Evolutionary conservation across 495 filamentous ascomycete species (phyloP).

Genomic region (Pseudomonodictys pantanalensis): DNA sequence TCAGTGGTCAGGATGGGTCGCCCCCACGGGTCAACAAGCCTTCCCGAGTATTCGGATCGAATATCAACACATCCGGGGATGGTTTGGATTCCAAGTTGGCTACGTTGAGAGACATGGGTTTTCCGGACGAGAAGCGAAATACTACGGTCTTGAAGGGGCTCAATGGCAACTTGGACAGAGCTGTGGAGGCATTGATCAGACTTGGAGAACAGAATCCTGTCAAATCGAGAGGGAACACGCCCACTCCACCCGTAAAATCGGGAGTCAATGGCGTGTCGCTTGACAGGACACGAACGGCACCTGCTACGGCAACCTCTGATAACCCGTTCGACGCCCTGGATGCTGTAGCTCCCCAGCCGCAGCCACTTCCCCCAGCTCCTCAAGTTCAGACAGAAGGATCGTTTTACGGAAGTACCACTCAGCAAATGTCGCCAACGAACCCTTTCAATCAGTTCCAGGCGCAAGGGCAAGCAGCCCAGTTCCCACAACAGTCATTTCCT

Average conservation of each 20-base stretch:
- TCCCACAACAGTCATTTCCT: conserved; percentile 49
- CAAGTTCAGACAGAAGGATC: conserved; percentile 23
- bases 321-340: conserved; percentile 55
- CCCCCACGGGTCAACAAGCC: conserved; percentile 53
- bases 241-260: conserved; percentile 22
- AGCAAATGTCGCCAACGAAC: conserved; percentile 26
- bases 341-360: conserved; percentile 20
- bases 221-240: conserved; percentile 20
- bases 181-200: conserved; percentile 77
- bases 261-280: conserved; percentile 30
- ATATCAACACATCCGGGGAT: conserved; percentile 57
- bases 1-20: conserved; percentile 35
- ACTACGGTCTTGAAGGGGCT: conserved; percentile 72
- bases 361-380: conserved; percentile 27
- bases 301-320: conserved; percentile 27
- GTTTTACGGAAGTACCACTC: conserved; percentile 13
- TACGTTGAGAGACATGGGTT: conserved; percentile 86
- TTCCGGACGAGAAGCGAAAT: conserved; percentile 78
- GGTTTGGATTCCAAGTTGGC: conserved; percentile 67
- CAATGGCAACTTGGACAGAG: conserved; percentile 76
- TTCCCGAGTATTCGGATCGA: conserved; percentile 65
- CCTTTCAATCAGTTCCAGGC: conserved; percentile 36
- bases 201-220: conserved; percentile 60
- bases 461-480: conserved; percentile 1
- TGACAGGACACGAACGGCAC: conserved; percentile 13